phyloP scores from a whole-genome alignment of 2,329 filamentous ascomycete species.

The Epichloe elymi region DNA sequence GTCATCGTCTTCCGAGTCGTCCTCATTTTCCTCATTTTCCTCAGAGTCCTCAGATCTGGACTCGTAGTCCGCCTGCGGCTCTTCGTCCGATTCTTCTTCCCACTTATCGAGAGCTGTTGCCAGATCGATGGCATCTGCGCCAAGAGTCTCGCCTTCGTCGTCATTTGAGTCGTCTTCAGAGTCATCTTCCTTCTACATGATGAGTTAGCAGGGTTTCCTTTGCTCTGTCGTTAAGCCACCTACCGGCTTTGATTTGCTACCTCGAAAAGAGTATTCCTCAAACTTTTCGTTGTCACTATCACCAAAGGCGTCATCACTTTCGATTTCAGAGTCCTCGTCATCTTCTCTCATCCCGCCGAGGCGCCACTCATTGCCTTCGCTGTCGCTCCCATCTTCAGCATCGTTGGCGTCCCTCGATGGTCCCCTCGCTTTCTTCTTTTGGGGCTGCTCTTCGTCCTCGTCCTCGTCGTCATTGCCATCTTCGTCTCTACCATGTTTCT shows the following conservation, averaged over 20 bases:
- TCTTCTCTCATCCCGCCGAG: slow-evolving; percentile 48
- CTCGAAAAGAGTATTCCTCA: slow-evolving; percentile 52
- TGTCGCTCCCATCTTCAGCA: slow-evolving; percentile 66
- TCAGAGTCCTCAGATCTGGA: slow-evolving; percentile 28
- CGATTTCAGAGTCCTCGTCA: slow-evolving; percentile 51
- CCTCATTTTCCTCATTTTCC: slow-evolving; percentile 27
- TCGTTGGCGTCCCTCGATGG: slow-evolving; percentile 37
- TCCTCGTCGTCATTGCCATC: slow-evolving; percentile 36
- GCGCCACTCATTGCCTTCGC: slow-evolving; percentile 75
- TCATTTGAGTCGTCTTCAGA: slow-evolving; percentile 45
- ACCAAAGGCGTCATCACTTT: slow-evolving; percentile 70
- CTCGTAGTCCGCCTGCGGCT: slow-evolving; percentile 31
- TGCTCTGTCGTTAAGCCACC: slow-evolving; percentile 3
- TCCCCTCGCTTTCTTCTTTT: slow-evolving; percentile 29
- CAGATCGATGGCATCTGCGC: slow-evolving; percentile 46
- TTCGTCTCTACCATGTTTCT: slow-evolving; percentile 30
- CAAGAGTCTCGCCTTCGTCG: slow-evolving; percentile 44
- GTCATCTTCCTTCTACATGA: slow-evolving; percentile 5
- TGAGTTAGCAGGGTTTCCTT: background rate
- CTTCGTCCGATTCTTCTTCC: slow-evolving; percentile 35
- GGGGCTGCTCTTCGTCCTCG: slow-evolving; percentile 28
- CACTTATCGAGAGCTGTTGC: slow-evolving; percentile 43
- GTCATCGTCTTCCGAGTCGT: slow-evolving; percentile 34
- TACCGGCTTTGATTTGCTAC: slow-evolving; percentile 26
- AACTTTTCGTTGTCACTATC: slow-evolving; percentile 80